phyloP scores from a whole-genome alignment of 1,139 yeast species.

The Cylindricascospora bacillispora region DNA sequence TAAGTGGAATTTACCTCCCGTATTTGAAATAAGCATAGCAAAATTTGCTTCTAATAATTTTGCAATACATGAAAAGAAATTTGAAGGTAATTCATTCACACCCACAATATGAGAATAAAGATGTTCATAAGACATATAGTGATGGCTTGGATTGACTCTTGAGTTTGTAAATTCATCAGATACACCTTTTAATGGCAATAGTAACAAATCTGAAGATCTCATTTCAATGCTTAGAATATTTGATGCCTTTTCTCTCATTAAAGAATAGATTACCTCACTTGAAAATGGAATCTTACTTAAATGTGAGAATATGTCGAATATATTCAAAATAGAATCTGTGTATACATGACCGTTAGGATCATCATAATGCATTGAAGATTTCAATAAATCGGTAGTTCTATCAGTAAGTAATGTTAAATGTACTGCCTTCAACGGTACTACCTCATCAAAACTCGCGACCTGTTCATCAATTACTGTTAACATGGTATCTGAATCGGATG shows the following conservation, averaged over 20 bases:
- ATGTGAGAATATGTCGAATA: conserved; percentile 42
- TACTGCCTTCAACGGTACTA: conserved; percentile 37
- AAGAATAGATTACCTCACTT: conserved; percentile 41
- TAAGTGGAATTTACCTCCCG: conserved; percentile 12
- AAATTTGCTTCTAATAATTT: conserved; percentile 11
- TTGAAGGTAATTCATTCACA: conserved; percentile 18
- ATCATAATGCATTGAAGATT: conserved; percentile 38
- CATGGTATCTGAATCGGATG: conserved; percentile 11
- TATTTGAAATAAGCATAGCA: conserved; percentile 17
- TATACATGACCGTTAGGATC: conserved; percentile 28
- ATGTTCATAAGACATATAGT: conserved; percentile 16
- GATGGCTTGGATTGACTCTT: conserved; percentile 12
- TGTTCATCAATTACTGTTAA: conserved; percentile 13
- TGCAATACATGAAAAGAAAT: conserved; percentile 14
- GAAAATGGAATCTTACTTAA: conserved; percentile 37
- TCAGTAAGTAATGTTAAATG: conserved; percentile 49
- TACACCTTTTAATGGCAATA: conserved; percentile 20
- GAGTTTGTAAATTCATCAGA: conserved; percentile 9
- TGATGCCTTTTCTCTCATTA: conserved; percentile 29
- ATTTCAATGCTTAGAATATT: conserved; percentile 15
- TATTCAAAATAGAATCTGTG: conserved; percentile 36
- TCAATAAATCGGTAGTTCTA: conserved; percentile 55
- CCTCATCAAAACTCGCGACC: conserved; percentile 12
- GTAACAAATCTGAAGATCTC: conserved; percentile 9
- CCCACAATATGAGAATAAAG: conserved; percentile 19